Percentiles rank a stretch among this genome's conserved stretches.
These are phyloP conservation scores for Boletus subcaerulescens DNA, from an alignment of 768 basidiomycete genomes.

Conservation along the genomic window DNA sequence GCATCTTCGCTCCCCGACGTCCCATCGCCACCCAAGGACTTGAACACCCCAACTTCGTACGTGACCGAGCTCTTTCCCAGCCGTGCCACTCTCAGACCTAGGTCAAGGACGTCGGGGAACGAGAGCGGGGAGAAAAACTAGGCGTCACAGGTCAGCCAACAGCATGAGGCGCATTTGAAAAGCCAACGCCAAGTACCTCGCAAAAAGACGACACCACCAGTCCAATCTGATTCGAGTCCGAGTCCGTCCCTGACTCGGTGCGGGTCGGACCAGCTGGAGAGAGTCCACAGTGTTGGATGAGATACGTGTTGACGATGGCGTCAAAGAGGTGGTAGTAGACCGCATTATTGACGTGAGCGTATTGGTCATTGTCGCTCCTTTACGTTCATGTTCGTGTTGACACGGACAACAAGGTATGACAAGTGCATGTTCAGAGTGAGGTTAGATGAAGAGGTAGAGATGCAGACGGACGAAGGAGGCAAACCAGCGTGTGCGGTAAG, in stretches of 20 bases:
- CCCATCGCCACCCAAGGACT: slow-evolving; percentile 11
- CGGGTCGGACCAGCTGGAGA: slow-evolving; percentile 36
- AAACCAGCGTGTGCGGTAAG: slow-evolving; percentile 71
- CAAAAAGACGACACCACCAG: slow-evolving; percentile 78
- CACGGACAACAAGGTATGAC: not conserved
- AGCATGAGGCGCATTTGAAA: too few species aligned
- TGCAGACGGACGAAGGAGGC: not conserved
- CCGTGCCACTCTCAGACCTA: slow-evolving; percentile 65
- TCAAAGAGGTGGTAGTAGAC: slow-evolving; percentile 82
- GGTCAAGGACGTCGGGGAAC: slow-evolving; percentile 68
- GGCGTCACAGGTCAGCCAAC: not conserved
- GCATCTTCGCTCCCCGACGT: slow-evolving; percentile 11
- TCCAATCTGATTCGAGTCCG: slow-evolving; percentile 48
- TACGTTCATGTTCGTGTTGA: not conserved
- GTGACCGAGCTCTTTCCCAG: slow-evolving; percentile 74
- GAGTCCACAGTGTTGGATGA: slow-evolving; percentile 61
- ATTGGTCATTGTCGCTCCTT: slow-evolving; percentile 89
- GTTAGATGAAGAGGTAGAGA: not conserved
- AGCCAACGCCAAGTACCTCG: slow-evolving; percentile 38
- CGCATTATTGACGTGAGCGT: slow-evolving; percentile 77
- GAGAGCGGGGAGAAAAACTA: slow-evolving; percentile 72
- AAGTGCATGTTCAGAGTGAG: not conserved
- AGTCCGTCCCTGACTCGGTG: slow-evolving; percentile 22
- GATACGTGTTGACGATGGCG: slow-evolving; percentile 77
- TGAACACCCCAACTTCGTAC: slow-evolving; percentile 80